A percentile compares a stretch with the other conserved stretches of the same genome.
Evolutionary conservation across 2,329 filamentous ascomycete species (phyloP).

Genomic region (Aspergillus luchuensis): DNA sequence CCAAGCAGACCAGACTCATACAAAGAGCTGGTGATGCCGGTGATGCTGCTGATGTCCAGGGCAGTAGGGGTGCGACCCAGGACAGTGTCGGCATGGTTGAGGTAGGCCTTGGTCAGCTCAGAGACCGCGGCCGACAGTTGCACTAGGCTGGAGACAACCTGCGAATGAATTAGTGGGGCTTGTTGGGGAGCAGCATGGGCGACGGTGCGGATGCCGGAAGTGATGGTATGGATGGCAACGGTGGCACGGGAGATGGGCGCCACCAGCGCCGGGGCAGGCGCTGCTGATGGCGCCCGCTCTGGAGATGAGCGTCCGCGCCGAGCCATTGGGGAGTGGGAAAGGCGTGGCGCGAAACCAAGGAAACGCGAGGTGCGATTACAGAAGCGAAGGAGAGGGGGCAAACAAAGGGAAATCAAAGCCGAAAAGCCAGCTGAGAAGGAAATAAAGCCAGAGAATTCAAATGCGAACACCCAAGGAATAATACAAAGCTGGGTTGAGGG

Average conservation of each 20-base stretch:
- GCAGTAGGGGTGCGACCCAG: constrained; percentile 63
- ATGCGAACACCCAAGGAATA: background rate
- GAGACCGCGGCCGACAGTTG: constrained; percentile 78
- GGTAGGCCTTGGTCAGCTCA: constrained; percentile 78
- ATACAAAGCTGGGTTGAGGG: background rate
- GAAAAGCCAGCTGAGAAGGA: background rate
- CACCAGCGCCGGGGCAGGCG: constrained; percentile 12
- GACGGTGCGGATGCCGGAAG: constrained; percentile 10
- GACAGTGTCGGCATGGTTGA: constrained; percentile 83
- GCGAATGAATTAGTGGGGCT: constrained; percentile 30
- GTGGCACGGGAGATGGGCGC: constrained; percentile 13
- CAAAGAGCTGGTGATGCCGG: constrained; percentile 47
- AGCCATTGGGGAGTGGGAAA: constrained; percentile 1
- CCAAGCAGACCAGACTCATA: constrained; percentile 48
- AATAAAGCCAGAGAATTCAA: background rate
- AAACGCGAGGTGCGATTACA: background rate
- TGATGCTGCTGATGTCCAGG: constrained; percentile 45
- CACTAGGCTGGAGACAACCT: constrained; percentile 77
- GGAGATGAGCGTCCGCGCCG: constrained; percentile 4
- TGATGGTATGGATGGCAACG: constrained; percentile 13
- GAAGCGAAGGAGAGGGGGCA: background rate
- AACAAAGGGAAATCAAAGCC: background rate
- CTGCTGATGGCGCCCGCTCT: constrained; percentile 6
- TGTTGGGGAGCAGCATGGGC: constrained; percentile 10
- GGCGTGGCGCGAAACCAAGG: background rate